phyloP scores from a whole-genome alignment of 495 filamentous ascomycete species.

The Apiosordaria backusii region DNA sequence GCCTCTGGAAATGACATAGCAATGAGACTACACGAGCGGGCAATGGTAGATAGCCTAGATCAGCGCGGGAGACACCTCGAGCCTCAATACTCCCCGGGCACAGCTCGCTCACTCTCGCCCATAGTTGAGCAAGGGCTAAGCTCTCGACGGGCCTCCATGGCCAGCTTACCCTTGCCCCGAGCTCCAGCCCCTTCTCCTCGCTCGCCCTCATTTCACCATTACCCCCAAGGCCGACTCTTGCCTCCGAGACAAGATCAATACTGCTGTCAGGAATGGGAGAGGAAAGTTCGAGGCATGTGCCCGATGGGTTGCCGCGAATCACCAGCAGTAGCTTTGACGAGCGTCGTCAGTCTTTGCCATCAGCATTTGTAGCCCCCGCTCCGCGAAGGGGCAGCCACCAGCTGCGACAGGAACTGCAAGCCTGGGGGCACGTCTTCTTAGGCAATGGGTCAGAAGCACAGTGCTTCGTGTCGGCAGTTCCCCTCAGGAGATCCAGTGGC shows the following conservation, averaged over 20 bases:
- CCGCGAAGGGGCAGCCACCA: conserved; percentile 19
- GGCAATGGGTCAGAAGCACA: conserved; percentile 33
- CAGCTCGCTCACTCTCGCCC: conserved; percentile 25
- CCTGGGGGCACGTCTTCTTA: conserved; percentile 36
- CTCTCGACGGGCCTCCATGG: conserved; percentile 18
- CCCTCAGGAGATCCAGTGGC: conserved; percentile 34
- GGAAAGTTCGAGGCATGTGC: background rate
- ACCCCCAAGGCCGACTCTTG: conserved; percentile 23
- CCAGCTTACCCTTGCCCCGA: conserved; percentile 14
- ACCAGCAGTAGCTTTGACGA: conserved; percentile 3
- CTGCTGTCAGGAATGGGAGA: conserved; percentile 25
- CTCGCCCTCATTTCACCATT: conserved; percentile 13
- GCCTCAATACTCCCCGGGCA: conserved; percentile 12
- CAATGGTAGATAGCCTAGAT: conserved; percentile 40
- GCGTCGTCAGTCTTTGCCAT: conserved; percentile 27
- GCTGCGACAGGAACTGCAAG: conserved; percentile 29
- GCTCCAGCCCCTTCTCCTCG: conserved; percentile 16
- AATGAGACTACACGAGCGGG: conserved; percentile 39
- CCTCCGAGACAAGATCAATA: conserved; percentile 28
- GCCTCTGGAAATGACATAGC: conserved; percentile 31
- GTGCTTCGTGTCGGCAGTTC: conserved; percentile 40
- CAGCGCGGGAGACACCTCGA: conserved; percentile 25
- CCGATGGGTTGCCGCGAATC: background rate
- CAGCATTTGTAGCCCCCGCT: conserved; percentile 1
- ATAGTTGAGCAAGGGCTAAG: conserved; percentile 24